phyloP scores from a whole-genome alignment of 768 basidiomycete genomes.

The Boletus subcaerulescens region DNA sequence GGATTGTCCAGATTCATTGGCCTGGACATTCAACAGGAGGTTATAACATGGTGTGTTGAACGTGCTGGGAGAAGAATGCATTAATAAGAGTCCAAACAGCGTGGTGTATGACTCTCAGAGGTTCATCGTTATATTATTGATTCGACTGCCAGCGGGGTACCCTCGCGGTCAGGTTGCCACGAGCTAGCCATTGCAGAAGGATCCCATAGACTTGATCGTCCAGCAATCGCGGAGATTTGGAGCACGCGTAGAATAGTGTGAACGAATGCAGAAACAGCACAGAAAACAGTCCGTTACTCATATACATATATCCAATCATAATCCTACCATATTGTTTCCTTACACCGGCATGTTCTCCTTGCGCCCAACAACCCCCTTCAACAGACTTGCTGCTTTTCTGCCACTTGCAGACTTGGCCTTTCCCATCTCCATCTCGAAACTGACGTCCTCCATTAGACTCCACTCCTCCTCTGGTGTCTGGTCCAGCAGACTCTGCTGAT shows the following conservation, averaged over 20 bases:
- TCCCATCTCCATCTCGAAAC: slow-evolving; percentile 45
- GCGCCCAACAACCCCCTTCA: slow-evolving; percentile 28
- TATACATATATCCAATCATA: neutral
- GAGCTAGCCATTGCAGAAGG: neutral
- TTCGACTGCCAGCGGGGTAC: slow-evolving; percentile 9
- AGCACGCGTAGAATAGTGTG: too few species aligned
- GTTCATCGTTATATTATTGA: slow-evolving; percentile 2
- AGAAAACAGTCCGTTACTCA: neutral
- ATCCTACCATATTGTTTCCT: neutral
- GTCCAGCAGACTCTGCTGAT: slow-evolving; percentile 53
- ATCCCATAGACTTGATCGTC: too few species aligned
- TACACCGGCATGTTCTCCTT: slow-evolving; percentile 28
- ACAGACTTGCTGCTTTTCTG: slow-evolving; percentile 33
- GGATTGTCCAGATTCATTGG: too few species aligned
- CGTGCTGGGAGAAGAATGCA: too few species aligned
- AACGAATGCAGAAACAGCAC: neutral
- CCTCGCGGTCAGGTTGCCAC: slow-evolving; percentile 10
- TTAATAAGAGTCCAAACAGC: too few species aligned
- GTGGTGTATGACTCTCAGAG: too few species aligned
- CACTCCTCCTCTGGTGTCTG: slow-evolving; percentile 59
- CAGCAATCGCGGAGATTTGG: too few species aligned
- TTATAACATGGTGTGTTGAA: too few species aligned
- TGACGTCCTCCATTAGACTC: slow-evolving; percentile 45
- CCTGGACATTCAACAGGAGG: too few species aligned
- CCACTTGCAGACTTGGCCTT: slow-evolving; percentile 19